A percentile compares a stretch with the other conserved stretches of the same genome.
Conservation (phyloP, 495 filamentous ascomycete species). For the Margaritispora aquatica region DNA sequence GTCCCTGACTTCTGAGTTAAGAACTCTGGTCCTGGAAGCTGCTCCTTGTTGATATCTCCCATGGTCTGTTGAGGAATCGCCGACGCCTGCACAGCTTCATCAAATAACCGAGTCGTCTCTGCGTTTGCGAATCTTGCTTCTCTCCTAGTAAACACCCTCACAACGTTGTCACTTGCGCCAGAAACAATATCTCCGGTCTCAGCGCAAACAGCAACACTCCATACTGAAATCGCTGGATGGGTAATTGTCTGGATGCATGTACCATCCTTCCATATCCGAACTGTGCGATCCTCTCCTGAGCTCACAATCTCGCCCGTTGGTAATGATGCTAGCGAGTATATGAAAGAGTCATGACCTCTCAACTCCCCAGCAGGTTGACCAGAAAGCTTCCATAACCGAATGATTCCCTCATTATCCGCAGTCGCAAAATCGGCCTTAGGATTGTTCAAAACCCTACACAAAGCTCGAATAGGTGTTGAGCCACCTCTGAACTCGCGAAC, state of each 20-base stretch:
- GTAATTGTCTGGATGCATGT: conserved; percentile 94
- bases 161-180: conserved; percentile 83
- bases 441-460: conserved; percentile 55
- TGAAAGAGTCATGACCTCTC: conserved; percentile 88
- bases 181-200: conserved; percentile 87
- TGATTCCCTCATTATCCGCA: conserved; percentile 80
- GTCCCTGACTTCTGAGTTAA: conserved; percentile 71
- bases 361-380: conserved; percentile 68
- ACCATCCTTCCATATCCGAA: conserved; percentile 75
- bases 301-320: conserved; percentile 87
- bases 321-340: conserved; percentile 75
- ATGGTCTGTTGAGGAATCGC: conserved; percentile 81
- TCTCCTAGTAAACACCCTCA: conserved; percentile 77
- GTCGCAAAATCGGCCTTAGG: conserved; percentile 82
- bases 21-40: conserved; percentile 81
- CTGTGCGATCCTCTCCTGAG: conserved; percentile 87
- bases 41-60: conserved; percentile 79
- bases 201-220: conserved; percentile 75
- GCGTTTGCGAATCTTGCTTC: conserved; percentile 60
- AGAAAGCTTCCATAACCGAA: conserved; percentile 75
- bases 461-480: conserved; percentile 74
- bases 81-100: conserved; percentile 72
- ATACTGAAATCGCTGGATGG: conserved; percentile 95
- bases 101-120: conserved; percentile 57
- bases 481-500: conserved; percentile 63